Conservation (phyloP, 257 asterid species). For the Fraxinus anomala region DNA sequence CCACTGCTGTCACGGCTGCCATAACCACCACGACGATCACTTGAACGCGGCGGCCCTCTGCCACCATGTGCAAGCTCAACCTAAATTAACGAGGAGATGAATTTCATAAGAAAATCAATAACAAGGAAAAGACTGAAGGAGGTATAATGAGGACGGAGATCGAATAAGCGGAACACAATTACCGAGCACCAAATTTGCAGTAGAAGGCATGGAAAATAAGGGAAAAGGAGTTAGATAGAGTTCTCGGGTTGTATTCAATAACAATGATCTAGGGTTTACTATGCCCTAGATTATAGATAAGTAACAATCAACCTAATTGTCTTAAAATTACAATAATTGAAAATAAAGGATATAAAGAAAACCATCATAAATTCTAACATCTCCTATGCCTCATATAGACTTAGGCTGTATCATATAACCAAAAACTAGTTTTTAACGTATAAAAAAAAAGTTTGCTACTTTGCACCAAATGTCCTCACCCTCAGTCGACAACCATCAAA, state of each 20-base stretch:
- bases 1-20: conserved; percentile 53
- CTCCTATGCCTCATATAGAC: no score
- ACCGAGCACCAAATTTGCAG: no score
- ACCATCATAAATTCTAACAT: no score
- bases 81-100: conserved; percentile 36
- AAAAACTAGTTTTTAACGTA: neutral
- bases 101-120: conserved; percentile 4
- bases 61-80: conserved; percentile 99
- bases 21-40: conserved; percentile 86
- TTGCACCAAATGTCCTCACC: conserved; percentile 46
- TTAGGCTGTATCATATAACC: neutral
- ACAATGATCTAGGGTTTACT: no score
- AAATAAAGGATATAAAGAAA: no score
- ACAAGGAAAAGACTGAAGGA: neutral
- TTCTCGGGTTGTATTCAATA: no score
- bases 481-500: conserved; percentile 95
- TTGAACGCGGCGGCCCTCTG: conserved; percentile 86
- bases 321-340: no score
- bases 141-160: neutral
- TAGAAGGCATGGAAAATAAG: no score
- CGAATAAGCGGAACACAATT: no score
- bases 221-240: no score
- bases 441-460: neutral
- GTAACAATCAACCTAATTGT: no score
- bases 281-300: no score